Base-by-base conservation (phyloP, 1,284 basidiomycete species). In the Ceratobasidium papillatum region DNA sequence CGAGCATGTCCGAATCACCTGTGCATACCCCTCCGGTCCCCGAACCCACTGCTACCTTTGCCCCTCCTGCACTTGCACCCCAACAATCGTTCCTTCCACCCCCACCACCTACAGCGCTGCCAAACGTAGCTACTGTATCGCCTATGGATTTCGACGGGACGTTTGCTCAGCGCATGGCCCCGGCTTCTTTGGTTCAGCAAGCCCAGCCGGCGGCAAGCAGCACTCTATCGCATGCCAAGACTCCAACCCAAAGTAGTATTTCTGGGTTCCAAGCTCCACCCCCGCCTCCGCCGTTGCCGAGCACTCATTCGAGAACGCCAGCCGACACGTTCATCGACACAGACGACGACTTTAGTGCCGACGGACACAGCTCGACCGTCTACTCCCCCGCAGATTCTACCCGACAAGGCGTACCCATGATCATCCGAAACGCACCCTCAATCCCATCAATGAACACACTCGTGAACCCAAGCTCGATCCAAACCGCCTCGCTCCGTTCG, bases 1-100 rank as follows among this genome's bases (percentile, higher is more conserved):
- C 87, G 45, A 87, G 86, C 76, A 89, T 91, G 86, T 81, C 81
- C 30, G 90, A 92, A 63, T 89, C 88, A 7, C 89, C 90, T 5
- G 78, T 83, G 4, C 59, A 43, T 7, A 62, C 59, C 9, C 7
- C 81, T 86, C n/a, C 90, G 87, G 45, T 32, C 78, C 88, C 90
- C 3, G 62, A 58, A 25, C n/a, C 14, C 38, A 36, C 38, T 45
- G 56, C 34, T 9, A 43, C 12, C 17, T 36, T 52, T n/a, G 58
- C 54, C 27, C 69, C 54, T 36, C 27, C 66, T 2, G 41, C 32
- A 11, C 56, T 45, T 43, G 38, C 41, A 25, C 52, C 38, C 47
- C 51, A 51, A 51, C 51, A 51, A 34, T 32, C 45, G 22, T 25
- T 17, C 30, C 36, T 14, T 11, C 69, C 69, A 8, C 49, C 41